Conservation (phyloP, 2,329 filamentous ascomycete genomes). For the Botrytis cinerea region DNA sequence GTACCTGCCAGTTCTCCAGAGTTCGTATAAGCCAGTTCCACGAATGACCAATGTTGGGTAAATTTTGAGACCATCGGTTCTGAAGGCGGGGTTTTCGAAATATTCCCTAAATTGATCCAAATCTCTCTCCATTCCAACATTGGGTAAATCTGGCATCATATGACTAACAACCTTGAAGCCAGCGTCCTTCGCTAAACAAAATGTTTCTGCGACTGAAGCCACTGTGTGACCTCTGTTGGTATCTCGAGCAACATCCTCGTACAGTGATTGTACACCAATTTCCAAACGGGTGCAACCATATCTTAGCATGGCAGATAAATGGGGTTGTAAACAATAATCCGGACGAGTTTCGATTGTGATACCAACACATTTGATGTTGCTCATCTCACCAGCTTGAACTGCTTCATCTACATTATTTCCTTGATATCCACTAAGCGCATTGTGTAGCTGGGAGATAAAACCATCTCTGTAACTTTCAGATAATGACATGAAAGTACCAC, state of each 20-base stretch:
- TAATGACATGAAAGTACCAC: constrained; percentile 97
- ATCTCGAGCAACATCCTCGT: constrained; percentile 97
- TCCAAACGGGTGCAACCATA: constrained; percentile 96
- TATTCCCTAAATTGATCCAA: constrained; percentile 97
- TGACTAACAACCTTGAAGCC: constrained; percentile 99
- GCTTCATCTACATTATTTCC: constrained; percentile 94
- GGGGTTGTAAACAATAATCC: constrained; percentile 95
- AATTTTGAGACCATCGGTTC: constrained; percentile 96
- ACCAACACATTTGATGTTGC: constrained; percentile 94
- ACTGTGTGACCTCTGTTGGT: constrained; percentile 97
- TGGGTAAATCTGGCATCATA: constrained; percentile 99
- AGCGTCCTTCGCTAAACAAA: constrained; percentile 94
- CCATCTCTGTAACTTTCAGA: constrained; percentile 85
- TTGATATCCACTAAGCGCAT: constrained; percentile 93
- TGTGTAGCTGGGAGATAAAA: constrained; percentile 95
- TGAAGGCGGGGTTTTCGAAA: constrained; percentile 93
- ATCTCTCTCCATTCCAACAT: constrained; percentile 97
- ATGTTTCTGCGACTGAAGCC: constrained; percentile 91
- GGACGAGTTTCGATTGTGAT: constrained; percentile 98
- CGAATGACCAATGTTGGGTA: constrained; percentile 97
- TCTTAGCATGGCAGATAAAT: constrained; percentile 93
- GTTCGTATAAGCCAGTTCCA: constrained; percentile 92
- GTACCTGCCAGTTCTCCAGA: constrained; percentile 95
- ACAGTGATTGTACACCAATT: constrained; percentile 92
- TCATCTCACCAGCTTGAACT: constrained; percentile 92